These are phyloP conservation scores for Pythium sukuiense DNA, from an alignment of 352 stramenopile genomes.

Conservation along the genomic window DNA sequence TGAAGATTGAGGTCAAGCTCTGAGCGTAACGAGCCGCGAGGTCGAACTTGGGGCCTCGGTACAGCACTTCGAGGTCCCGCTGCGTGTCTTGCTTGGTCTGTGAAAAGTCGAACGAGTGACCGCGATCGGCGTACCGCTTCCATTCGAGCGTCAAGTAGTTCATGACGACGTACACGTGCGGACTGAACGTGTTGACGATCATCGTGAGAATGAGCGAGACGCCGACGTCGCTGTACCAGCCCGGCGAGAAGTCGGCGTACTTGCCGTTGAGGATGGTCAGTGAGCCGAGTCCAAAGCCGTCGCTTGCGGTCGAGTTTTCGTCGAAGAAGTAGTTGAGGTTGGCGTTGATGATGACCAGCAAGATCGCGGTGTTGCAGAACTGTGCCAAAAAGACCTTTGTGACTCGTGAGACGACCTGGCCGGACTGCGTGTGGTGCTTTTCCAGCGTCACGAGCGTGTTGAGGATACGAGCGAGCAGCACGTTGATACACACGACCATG, in stretches of 20 bases:
- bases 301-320: conserved; percentile 6
- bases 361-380: conserved; percentile 80
- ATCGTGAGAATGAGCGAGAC: conserved; percentile 83
- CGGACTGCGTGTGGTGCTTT: conserved; percentile 78
- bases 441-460: conserved; percentile 71
- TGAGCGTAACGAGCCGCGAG: conserved; percentile 69
- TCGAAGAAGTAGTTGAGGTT: conserved; percentile 72
- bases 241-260: conserved; percentile 74
- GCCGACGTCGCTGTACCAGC: conserved; percentile 80
- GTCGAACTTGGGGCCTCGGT: conserved; percentile 78
- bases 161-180: conserved; percentile 59
- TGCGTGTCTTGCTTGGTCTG: conserved; percentile 77
- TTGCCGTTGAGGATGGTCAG: conserved; percentile 66
- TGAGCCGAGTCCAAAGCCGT: conserved; percentile 33
- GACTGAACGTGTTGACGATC: conserved; percentile 79
- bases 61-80: conserved; percentile 74
- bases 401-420: conserved; percentile 67
- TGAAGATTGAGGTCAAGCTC: conserved; percentile 81
- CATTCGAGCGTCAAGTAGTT: conserved; percentile 55
- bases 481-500: conserved; percentile 71
- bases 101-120: conserved; percentile 66
- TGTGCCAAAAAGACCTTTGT: conserved; percentile 79
- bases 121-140: conserved; percentile 56
- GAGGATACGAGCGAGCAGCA: conserved; percentile 62
- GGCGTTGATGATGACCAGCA: conserved; percentile 80